Percentiles rank a stretch among this genome's conserved stretches.
phyloP scores from a whole-genome alignment of 495 filamentous ascomycete species.

The Xylaria grammica region DNA sequence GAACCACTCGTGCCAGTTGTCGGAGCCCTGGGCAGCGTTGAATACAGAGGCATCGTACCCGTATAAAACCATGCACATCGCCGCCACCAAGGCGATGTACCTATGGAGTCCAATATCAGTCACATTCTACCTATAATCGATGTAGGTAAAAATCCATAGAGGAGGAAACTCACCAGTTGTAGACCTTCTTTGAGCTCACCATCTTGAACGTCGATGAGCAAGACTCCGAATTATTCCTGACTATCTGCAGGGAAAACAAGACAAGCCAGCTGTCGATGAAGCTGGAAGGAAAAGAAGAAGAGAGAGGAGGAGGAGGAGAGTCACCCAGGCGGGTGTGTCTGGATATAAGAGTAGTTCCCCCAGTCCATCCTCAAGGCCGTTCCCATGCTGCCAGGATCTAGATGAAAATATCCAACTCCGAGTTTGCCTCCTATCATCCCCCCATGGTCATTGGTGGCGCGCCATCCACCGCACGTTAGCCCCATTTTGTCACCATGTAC shows the following conservation, averaged over 20 bases:
- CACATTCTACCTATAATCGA: not conserved
- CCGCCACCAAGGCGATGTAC: constrained; percentile 67
- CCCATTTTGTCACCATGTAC: not conserved
- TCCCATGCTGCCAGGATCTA: constrained; percentile 4
- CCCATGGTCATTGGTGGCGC: constrained; percentile 10
- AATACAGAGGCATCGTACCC: constrained; percentile 71
- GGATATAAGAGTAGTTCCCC: constrained; percentile 6
- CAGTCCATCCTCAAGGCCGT: not conserved
- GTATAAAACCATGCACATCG: constrained; percentile 70
- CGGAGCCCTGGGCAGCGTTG: constrained; percentile 65
- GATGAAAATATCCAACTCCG: not conserved
- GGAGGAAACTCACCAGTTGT: constrained; percentile 39
- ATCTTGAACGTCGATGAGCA: constrained; percentile 26
- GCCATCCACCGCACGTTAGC: constrained; percentile 2
- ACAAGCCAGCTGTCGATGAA: not conserved
- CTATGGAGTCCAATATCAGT: constrained; percentile 36
- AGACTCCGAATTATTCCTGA: not conserved
- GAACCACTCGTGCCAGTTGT: constrained; percentile 65
- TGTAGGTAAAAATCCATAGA: not conserved
- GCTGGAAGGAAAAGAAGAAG: not conserved
- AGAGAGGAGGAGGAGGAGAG: not conserved
- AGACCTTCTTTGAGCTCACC: constrained; percentile 38
- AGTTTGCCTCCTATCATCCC: constrained; percentile 3
- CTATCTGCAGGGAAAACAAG: not conserved
- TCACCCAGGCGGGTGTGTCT: not conserved